These are phyloP conservation scores for Lactifluus volemus DNA, from an alignment of 768 basidiomycete species.

Conservation along the genomic window DNA sequence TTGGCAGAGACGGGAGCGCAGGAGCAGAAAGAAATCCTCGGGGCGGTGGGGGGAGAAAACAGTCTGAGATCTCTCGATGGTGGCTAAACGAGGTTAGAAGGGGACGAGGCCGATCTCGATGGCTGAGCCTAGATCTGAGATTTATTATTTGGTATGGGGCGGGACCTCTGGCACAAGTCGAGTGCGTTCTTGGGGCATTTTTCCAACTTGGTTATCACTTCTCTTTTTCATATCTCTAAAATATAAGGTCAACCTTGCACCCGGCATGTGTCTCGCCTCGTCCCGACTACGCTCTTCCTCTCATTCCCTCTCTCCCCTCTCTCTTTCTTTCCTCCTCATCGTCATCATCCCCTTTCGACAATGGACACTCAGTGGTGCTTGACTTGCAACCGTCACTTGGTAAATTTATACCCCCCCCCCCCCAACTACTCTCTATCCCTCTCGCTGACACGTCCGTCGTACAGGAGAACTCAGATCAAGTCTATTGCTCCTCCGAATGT, in stretches of 20 bases:
- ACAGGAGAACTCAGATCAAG: conserved; percentile 28
- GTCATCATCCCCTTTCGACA: conserved; percentile 18
- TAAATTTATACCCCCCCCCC: conserved; percentile 27
- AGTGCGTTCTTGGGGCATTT: conserved; percentile 1
- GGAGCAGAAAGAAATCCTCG: neutral
- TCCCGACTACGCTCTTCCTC: neutral
- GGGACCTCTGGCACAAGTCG: conserved; percentile 4
- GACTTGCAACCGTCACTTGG: conserved; percentile 51
- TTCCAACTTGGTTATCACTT: conserved; percentile 1
- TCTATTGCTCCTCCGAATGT: conserved; percentile 50
- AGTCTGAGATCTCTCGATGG: conserved; percentile 10
- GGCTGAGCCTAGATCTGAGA: conserved; percentile 13
- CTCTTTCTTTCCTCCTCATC: conserved; percentile 4
- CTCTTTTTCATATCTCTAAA: conserved; percentile 9
- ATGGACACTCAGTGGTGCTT: conserved; percentile 72
- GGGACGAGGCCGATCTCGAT: conserved; percentile 19
- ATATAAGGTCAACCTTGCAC: conserved; percentile 12
- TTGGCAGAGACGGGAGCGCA: neutral
- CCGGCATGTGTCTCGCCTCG: conserved; percentile 4
- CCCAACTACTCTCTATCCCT: neutral
- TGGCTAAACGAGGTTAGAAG: conserved; percentile 15
- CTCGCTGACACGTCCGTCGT: conserved; percentile 20
- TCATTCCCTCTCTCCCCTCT: conserved; percentile 4
- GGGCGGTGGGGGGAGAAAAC: neutral
- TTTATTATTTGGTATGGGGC: conserved; percentile 15